Base-by-base conservation (phyloP, 1,284 basidiomycete species). In the Ustilago shanxiensis region DNA sequence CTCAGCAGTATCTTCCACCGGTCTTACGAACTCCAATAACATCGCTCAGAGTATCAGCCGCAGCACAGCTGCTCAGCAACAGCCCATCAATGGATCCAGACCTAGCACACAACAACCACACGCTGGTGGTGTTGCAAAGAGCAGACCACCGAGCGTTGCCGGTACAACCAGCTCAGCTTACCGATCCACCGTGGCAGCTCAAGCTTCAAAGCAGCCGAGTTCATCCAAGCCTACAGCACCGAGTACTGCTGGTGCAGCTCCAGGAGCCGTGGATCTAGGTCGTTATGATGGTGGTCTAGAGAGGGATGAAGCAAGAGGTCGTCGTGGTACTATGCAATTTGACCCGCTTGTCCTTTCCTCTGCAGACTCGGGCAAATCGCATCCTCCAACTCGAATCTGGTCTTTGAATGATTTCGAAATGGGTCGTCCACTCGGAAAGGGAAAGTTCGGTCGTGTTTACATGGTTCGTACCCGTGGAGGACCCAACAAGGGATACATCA, bases 391-490 rank as follows among this genome's bases (percentile, higher is more conserved):
- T 9, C 77, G 80, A 1, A 77, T 93, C 81, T 96, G 94, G 93
- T 90, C 89, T 47, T 88, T 99, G 10, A 90, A 90, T 71, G 90
- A 92, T 62, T 98, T 99, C 83, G 94, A 98, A 78, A 96, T 99
- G 79, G 97, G 97, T 14, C 90, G 95, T 10, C 95, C 95, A 2
- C 90, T 99, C 0, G 97, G 97, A 29, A 98, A 99, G 86, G 97
- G 97, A 69, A 98, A 98, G 88, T 99, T 99, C 81, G 97, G 97
- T 0, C 93, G 95, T 0, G 97, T 99, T 28, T 99, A 99, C 89
- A 95, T 99, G 91, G 95, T 97, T 45, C 91, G 96, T 57, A 99
- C 97, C 3, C 95, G 95, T 84, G 61, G 45, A 5, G 72, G 70
- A 4, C 76, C 72, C 4, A 69, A 66, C 44, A 79, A 79, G 47